phyloP scores from a whole-genome alignment of 1,284 basidiomycete genomes.

The Ganoderma lingzhi region DNA sequence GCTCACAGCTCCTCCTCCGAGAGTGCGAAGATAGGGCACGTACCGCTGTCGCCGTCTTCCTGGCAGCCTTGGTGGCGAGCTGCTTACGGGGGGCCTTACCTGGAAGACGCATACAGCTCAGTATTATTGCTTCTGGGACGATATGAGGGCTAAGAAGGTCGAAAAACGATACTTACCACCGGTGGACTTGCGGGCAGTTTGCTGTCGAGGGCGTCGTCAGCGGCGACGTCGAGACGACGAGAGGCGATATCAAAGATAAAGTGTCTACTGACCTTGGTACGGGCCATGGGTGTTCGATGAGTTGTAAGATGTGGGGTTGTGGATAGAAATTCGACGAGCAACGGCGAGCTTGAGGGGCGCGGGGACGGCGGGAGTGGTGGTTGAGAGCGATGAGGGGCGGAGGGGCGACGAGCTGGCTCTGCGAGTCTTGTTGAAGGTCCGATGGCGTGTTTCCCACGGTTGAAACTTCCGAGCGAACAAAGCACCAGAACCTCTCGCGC shows the following conservation, averaged over 20 bases:
- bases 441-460: constrained; percentile 42
- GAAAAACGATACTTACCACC: constrained; percentile 62
- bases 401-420: constrained; percentile 35
- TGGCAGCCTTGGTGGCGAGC: constrained; percentile 91
- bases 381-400: constrained; percentile 42
- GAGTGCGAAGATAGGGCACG: constrained; percentile 42
- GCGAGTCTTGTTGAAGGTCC: constrained; percentile 41
- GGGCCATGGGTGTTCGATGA: constrained; percentile 61
- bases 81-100: constrained; percentile 90
- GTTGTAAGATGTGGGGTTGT: constrained; percentile 40
- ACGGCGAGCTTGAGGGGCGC: constrained; percentile 37
- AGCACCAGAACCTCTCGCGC: constrained; percentile 35
- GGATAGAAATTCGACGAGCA: constrained; percentile 29
- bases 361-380: constrained; percentile 49
- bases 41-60: constrained; percentile 79
- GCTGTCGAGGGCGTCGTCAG: constrained; percentile 52
- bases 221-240: constrained; percentile 41
- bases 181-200: constrained; percentile 87
- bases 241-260: constrained; percentile 29
- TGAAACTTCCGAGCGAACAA: constrained; percentile 37
- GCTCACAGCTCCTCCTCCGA: constrained; percentile 25
- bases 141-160: constrained; percentile 21
- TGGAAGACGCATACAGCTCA: constrained; percentile 40
- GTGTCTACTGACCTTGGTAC: constrained; percentile 68
- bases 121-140: constrained; percentile 28